Conservation (phyloP, 2,329 filamentous ascomycete genomes). For the Neonectria hederae region DNA sequence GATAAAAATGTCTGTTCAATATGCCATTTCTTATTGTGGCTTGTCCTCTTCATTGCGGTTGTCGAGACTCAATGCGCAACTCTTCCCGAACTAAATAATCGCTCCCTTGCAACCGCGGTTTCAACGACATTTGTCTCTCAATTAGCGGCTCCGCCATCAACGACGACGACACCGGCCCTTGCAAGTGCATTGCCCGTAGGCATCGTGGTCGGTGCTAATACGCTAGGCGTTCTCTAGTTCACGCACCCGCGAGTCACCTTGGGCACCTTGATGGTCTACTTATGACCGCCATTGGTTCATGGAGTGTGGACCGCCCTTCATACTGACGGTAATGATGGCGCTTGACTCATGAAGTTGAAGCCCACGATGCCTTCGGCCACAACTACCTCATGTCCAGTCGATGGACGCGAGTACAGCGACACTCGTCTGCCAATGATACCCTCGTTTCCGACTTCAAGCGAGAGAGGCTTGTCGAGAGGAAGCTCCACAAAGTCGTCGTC, state of each 20-base stretch:
- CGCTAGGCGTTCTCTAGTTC: neutral
- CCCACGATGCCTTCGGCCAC: constrained; percentile 62
- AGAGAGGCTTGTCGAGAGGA: constrained; percentile 51
- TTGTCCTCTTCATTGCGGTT: neutral
- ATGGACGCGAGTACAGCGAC: constrained; percentile 48
- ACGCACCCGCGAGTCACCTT: neutral
- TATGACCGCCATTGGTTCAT: neutral
- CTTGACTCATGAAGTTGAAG: constrained; percentile 51
- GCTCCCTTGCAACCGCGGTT: no score
- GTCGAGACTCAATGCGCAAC: neutral
- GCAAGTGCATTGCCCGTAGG: neutral
- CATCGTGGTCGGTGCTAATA: constrained; percentile 10
- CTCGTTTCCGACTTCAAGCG: constrained; percentile 54
- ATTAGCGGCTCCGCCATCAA: neutral
- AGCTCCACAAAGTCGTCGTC: constrained; percentile 45
- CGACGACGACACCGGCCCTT: neutral
- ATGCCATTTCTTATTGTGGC: neutral
- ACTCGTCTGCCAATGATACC: constrained; percentile 61
- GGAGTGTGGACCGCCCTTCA: neutral
- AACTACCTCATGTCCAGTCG: constrained; percentile 41
- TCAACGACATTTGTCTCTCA: constrained; percentile 3
- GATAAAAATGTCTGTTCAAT: no score
- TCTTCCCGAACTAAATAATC: neutral
- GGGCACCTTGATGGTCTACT: constrained; percentile 32
- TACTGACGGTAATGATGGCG: constrained; percentile 20